Conservation (phyloP, 306 rosid species). For the Rosa multiflora region DNA sequence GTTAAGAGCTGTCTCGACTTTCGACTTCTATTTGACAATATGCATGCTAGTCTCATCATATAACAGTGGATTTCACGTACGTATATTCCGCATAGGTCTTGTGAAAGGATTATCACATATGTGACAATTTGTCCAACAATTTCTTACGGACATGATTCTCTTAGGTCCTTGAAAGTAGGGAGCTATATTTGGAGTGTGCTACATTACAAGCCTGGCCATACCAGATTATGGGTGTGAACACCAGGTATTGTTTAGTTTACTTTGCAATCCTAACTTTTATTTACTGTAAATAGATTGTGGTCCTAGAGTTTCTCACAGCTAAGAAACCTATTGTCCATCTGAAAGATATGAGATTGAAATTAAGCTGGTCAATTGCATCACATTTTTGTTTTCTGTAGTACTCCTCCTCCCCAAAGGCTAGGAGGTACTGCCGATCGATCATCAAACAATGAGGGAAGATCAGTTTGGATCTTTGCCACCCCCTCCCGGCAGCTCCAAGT, state of each 20-base stretch:
- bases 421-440: constrained; percentile 17
- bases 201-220: background rate
- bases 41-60: background rate
- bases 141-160: background rate
- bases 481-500: constrained; percentile 16
- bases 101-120: background rate
- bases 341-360: constrained; percentile 6
- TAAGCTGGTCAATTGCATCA: background rate
- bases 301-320: background rate
- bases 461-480: constrained; percentile 12
- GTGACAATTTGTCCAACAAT: background rate
- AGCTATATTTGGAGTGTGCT: constrained; percentile 11
- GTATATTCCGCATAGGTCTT: background rate
- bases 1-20: constrained; percentile 24
- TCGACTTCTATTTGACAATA: constrained; percentile 9
- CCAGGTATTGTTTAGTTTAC: background rate
- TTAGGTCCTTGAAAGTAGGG: background rate
- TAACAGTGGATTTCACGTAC: background rate
- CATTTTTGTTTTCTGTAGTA: background rate
- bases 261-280: background rate
- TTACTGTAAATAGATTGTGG: constrained; percentile 22
- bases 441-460: constrained; percentile 30
- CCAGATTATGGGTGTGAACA: background rate
- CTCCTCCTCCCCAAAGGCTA: constrained; percentile 18
- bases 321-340: constrained; percentile 1